These are phyloP conservation scores for Royoungia palumana DNA, from an alignment of 768 basidiomycete genomes.

Conservation along the genomic window DNA sequence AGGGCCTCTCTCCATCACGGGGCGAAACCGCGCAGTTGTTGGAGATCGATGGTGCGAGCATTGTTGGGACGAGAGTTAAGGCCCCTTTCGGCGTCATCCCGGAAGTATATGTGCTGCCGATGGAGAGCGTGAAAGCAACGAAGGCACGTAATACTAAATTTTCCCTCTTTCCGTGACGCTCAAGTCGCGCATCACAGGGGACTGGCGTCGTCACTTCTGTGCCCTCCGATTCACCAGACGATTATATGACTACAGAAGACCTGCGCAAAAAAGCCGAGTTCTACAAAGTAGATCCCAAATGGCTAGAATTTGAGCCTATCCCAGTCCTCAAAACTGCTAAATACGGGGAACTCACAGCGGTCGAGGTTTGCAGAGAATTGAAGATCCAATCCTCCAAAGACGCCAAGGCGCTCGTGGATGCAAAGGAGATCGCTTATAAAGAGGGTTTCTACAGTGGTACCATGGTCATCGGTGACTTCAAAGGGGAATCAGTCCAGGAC, in stretches of 20 bases:
- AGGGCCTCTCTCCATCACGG: constrained; percentile 71
- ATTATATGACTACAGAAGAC: constrained; percentile 86
- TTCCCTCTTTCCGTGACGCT: not conserved
- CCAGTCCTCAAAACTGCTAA: constrained; percentile 85
- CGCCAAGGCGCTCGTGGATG: constrained; percentile 87
- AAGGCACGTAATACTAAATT: constrained; percentile 49
- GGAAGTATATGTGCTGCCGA: constrained; percentile 95
- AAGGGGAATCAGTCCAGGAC: constrained; percentile 83
- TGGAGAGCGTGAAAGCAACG: constrained; percentile 96
- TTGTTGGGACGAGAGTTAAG: constrained; percentile 86
- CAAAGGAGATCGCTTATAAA: constrained; percentile 97
- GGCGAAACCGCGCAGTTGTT: constrained; percentile 71
- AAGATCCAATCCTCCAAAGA: constrained; percentile 98
- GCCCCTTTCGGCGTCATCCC: constrained; percentile 81
- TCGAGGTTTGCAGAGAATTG: constrained; percentile 76
- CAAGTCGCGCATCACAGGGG: constrained; percentile 48
- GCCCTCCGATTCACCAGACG: constrained; percentile 97
- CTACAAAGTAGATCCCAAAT: constrained; percentile 90
- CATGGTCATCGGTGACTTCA: constrained; percentile 90
- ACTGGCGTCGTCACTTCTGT: constrained; percentile 98
- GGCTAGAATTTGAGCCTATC: constrained; percentile 81
- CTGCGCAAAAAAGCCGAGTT: constrained; percentile 94
- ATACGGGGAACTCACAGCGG: constrained; percentile 91
- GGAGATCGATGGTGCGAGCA: constrained; percentile 72
- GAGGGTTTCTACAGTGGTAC: constrained; percentile 96